These are phyloP conservation scores for Wallacemonas sp. DNA, from an alignment of 208 protist genomes.

Conservation along the genomic window DNA sequence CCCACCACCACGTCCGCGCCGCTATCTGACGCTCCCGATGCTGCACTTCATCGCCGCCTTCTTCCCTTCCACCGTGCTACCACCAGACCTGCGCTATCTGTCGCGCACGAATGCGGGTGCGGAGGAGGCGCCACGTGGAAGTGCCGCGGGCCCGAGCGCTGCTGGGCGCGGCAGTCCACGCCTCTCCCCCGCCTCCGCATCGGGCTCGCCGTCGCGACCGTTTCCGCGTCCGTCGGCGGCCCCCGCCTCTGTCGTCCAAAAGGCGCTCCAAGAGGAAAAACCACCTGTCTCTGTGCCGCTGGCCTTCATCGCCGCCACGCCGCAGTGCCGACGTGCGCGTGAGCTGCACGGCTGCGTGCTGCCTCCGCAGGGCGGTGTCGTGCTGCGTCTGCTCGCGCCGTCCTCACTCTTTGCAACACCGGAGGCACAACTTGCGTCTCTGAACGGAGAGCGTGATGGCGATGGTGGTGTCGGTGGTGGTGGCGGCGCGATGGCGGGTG, in stretches of 20 bases:
- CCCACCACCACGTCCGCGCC: not conserved
- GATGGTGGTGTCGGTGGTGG: not conserved
- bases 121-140: no score
- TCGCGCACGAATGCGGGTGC: no score
- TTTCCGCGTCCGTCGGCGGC: not conserved
- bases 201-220: not conserved
- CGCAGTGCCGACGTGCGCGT: slow-evolving; percentile 30
- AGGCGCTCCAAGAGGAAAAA: slow-evolving; percentile 7
- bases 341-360: slow-evolving; percentile 51
- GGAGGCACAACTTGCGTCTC: not conserved
- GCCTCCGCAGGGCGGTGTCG: slow-evolving; percentile 34
- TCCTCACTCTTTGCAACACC: not conserved
- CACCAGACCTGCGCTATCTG: slow-evolving; percentile 6
- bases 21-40: not conserved
- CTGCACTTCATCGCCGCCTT: slow-evolving; percentile 12
- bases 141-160: no score
- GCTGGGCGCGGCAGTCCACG: no score
- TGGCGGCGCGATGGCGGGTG: no score
- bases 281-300: slow-evolving; percentile 31
- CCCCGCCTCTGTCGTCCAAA: not conserved
- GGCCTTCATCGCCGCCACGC: slow-evolving; percentile 39
- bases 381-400: slow-evolving; percentile 31
- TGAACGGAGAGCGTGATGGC: not conserved
- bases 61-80: slow-evolving; percentile 9
- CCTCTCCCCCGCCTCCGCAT: no score